phyloP scores from a whole-genome alignment of 2,329 filamentous ascomycete genomes.

The Neoarthrinium moseri region DNA sequence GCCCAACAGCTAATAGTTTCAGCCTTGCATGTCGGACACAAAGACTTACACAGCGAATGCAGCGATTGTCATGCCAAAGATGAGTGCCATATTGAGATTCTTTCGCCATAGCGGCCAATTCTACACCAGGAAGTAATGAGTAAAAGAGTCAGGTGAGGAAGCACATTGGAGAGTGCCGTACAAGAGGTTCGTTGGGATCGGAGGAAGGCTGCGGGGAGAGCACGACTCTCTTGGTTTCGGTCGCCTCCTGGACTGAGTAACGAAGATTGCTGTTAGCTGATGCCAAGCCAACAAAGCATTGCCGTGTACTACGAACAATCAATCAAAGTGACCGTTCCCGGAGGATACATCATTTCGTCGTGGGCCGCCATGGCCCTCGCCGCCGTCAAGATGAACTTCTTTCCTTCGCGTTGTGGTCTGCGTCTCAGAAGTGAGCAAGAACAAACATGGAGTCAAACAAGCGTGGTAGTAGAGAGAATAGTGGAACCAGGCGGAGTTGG shows the following conservation, averaged over 20 bases:
- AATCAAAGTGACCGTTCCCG: constrained; percentile 10
- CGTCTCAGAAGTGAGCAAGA: too few species aligned
- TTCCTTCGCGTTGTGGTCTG: too few species aligned
- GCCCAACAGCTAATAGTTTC: background rate
- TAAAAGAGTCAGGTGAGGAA: too few species aligned
- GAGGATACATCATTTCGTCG: constrained; percentile 12
- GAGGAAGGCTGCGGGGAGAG: constrained; percentile 7
- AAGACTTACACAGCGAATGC: constrained; percentile 21
- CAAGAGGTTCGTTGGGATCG: constrained; percentile 31
- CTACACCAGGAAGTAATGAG: constrained; percentile 12
- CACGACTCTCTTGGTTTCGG: constrained; percentile 1
- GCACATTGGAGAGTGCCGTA: constrained; percentile 6
- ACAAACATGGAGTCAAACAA: too few species aligned
- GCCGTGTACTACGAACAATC: constrained; percentile 1
- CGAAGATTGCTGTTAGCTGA: background rate
- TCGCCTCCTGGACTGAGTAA: constrained; percentile 3
- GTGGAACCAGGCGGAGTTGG: too few species aligned
- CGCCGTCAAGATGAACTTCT: too few species aligned
- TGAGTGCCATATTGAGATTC: constrained; percentile 25
- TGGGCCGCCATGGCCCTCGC: background rate
- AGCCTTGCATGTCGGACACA: background rate
- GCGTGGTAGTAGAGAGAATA: too few species aligned
- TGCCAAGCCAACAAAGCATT: background rate
- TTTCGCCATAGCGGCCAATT: constrained; percentile 31
- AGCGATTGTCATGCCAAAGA: constrained; percentile 24